Evolutionary conservation across 306 rosid species (phyloP).

Genomic region (Sphenostylis stenocarpa): DNA sequence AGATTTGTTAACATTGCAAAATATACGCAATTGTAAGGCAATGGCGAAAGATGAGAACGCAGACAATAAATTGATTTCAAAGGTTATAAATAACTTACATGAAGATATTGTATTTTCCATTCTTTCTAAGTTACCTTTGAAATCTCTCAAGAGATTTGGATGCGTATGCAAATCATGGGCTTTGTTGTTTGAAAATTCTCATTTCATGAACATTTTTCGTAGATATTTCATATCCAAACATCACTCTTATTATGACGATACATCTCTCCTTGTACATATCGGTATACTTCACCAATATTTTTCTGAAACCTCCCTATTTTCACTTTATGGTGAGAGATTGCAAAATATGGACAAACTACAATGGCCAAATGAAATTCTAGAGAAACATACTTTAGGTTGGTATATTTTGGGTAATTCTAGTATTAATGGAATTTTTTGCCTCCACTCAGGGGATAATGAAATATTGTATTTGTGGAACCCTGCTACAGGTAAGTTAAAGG

Average conservation of each 20-base stretch:
- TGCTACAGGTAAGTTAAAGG: background rate
- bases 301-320: background rate
- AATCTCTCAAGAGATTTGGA: background rate
- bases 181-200: background rate
- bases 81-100: background rate
- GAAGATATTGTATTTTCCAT: background rate
- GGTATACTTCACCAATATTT: accelerated
- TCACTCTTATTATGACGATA: background rate
- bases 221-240: background rate
- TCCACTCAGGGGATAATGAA: no score
- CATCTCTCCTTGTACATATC: background rate
- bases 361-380: background rate
- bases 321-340: background rate
- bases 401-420: no score
- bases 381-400: no score
- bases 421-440: no score
- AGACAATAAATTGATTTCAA: no score
- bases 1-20: no score
- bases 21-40: no score
- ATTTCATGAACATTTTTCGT: background rate
- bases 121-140: background rate
- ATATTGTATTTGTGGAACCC: background rate
- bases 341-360: background rate
- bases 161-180: background rate
- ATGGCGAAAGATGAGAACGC: no score